These are phyloP conservation scores for Cytospora mali DNA, from an alignment of 2,329 filamentous ascomycete species.

Conservation along the genomic window DNA sequence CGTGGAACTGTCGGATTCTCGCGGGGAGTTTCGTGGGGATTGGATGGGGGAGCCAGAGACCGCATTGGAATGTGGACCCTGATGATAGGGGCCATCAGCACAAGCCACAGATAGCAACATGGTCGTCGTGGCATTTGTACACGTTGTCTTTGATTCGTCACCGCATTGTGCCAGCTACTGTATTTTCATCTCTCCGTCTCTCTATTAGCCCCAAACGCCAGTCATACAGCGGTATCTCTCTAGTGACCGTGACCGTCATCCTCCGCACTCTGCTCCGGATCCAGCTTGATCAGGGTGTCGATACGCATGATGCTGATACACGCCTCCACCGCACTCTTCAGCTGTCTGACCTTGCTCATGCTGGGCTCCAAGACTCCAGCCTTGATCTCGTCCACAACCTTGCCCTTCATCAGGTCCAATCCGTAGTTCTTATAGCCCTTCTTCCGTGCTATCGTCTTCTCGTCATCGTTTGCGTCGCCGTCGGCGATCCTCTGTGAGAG, in stretches of 20 bases:
- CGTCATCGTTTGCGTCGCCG: constrained; percentile 80
- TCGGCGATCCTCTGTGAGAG: constrained; percentile 90
- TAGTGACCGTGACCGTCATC: constrained; percentile 89
- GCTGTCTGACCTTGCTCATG: constrained; percentile 96
- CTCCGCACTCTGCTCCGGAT: constrained; percentile 81
- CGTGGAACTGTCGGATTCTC: background rate
- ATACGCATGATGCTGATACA: constrained; percentile 99
- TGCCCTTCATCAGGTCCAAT: constrained; percentile 84
- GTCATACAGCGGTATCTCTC: constrained; percentile 27
- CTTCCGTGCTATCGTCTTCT: constrained; percentile 87
- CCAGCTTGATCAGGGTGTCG: constrained; percentile 96
- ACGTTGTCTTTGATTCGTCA: constrained; percentile 7
- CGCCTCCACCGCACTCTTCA: constrained; percentile 98
- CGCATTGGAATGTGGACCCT: constrained; percentile 7
- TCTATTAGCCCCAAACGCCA: constrained; percentile 19
- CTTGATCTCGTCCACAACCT: constrained; percentile 92
- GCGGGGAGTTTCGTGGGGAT: constrained; percentile 4
- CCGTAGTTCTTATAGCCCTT: constrained; percentile 99
- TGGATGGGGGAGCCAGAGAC: background rate
- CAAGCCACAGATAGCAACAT: constrained; percentile 14
- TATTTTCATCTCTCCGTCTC: constrained; percentile 10
- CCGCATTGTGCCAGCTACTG: constrained; percentile 15
- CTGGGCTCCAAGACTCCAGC: constrained; percentile 93
- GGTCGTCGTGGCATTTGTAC: constrained; percentile 8
- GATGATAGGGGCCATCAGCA: background rate